Evolutionary conservation across 1,284 basidiomycete genomes (phyloP), one percentile per base, ranked within the genome.

Genomic region (Trichosporon sp.): DNA sequence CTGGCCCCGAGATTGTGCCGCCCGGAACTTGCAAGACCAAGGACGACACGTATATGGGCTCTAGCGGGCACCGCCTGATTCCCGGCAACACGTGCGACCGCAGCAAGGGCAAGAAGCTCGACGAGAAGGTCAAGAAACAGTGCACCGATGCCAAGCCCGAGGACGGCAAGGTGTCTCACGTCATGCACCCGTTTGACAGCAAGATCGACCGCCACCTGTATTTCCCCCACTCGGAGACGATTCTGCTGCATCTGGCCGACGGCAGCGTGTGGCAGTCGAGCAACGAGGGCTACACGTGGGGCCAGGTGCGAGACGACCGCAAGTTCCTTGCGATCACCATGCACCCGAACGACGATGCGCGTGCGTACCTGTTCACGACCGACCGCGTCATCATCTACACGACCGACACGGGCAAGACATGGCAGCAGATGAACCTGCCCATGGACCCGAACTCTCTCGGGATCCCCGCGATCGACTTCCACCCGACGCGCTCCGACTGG

Each of bases 231-330:
- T 84, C 79, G 5, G 79, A 92, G 87, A 95, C 93, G 1, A 88
- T 98, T 65, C 87, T 99, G 25, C 89, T 93, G 34, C 91, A 93
- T 31, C 86, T 97, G 2, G 80, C 81, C 1, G 92, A 98, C 76
- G 85, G 89, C 70, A 87, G 88, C 0, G 86, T 98, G 67, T 98
- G 92, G 92, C 93, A 97, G 84, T 97, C 94, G 0, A 88, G 88
- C 77, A 98, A 95, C 80, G 95, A 99, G 81, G 96, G 96, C 0
- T 95, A 92, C 81, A 90, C 89, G 0, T 99, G 95, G 95, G 86
- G 86, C 65, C 89, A 89, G 73, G 85, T 90, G 13, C 84, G 83
- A 74, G 86, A 88, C 0, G 85, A 84, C 2, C 85, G 90, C 68
- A 87, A 85, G 3, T 92, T 96, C 84, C 84, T 98, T 44, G 89